Conservation (phyloP, 208 protist species). For the Trypanosoma melophagium region DNA sequence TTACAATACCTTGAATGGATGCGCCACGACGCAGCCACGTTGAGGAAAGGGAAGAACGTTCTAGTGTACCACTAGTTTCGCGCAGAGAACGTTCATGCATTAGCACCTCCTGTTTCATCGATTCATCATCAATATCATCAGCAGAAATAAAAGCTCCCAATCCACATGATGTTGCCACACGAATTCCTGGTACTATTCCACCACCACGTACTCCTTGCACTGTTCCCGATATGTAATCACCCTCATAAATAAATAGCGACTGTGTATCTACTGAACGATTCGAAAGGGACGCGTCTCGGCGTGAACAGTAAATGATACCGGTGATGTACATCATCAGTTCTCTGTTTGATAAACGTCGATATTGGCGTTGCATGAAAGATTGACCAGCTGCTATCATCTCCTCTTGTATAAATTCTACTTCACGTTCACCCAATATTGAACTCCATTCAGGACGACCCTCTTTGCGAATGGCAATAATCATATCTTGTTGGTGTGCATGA, state of each 20-base stretch:
- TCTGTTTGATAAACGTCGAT: constrained; percentile 59
- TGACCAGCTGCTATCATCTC: constrained; percentile 55
- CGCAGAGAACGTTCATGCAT: constrained; percentile 46
- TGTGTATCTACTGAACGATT: constrained; percentile 5
- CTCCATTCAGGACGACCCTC: constrained; percentile 17
- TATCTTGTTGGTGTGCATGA: constrained; percentile 18
- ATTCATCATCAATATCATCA: constrained; percentile 56
- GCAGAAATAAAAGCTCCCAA: constrained; percentile 61
- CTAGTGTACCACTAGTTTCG: constrained; percentile 18
- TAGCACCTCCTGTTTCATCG: constrained; percentile 52
- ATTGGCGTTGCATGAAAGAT: constrained; percentile 67
- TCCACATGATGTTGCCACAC: constrained; percentile 64
- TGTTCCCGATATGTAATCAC: constrained; percentile 67
- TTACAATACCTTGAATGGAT: constrained; percentile 70
- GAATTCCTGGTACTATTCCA: constrained; percentile 40
- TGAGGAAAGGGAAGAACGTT: constrained; percentile 22
- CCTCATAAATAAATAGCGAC: constrained; percentile 61
- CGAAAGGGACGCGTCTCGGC: constrained; percentile 15
- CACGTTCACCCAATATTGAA: constrained; percentile 39
- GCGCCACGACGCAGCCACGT: constrained; percentile 64
- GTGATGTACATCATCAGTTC: constrained; percentile 73
- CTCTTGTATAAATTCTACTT: constrained; percentile 64
- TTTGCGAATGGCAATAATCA: constrained; percentile 17
- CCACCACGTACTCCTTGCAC: constrained; percentile 54
- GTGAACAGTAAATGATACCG: constrained; percentile 57